Evolutionary conservation across 345 rosid species (phyloP).

Genomic region (Brassica juncea): DNA sequence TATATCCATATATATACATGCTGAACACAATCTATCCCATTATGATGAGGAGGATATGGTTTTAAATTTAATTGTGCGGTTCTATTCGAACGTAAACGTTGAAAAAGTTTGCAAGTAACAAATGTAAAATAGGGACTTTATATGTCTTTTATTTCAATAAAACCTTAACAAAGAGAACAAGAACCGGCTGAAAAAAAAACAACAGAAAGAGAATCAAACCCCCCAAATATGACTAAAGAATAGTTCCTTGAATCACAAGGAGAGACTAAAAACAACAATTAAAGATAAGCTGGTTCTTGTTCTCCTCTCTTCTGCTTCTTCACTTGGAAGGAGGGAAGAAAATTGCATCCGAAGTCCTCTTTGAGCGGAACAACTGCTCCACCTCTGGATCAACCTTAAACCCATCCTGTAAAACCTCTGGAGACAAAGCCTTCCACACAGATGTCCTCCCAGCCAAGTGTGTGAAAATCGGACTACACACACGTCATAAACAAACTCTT

Average conservation of each 20-base stretch:
- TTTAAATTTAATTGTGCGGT: no score
- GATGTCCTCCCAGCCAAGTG: conserved; percentile 88
- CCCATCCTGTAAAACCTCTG: conserved; percentile 73
- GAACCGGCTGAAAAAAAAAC: neutral
- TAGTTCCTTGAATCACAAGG: conserved; percentile 7
- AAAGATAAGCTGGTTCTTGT: conserved; percentile 22
- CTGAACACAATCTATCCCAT: neutral
- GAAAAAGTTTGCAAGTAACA: neutral
- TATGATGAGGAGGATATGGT: neutral
- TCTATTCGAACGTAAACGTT: no score
- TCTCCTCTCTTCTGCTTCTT: conserved; percentile 13
- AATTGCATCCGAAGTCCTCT: conserved; percentile 67
- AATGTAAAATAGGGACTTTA: neutral
- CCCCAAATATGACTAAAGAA: neutral
- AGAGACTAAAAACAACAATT: neutral
- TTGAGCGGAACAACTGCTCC: conserved; percentile 67
- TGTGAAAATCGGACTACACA: conserved; percentile 81
- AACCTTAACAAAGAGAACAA: conserved; percentile 17
- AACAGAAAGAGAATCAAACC: neutral
- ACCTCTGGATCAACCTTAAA: conserved; percentile 61
- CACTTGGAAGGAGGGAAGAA: conserved; percentile 83
- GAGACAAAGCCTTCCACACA: conserved; percentile 79
- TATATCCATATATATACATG: neutral
- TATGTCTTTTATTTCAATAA: neutral
- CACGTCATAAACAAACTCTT: no score